phyloP scores from a whole-genome alignment of 106 monocot species.

The Chionographis japonica region DNA sequence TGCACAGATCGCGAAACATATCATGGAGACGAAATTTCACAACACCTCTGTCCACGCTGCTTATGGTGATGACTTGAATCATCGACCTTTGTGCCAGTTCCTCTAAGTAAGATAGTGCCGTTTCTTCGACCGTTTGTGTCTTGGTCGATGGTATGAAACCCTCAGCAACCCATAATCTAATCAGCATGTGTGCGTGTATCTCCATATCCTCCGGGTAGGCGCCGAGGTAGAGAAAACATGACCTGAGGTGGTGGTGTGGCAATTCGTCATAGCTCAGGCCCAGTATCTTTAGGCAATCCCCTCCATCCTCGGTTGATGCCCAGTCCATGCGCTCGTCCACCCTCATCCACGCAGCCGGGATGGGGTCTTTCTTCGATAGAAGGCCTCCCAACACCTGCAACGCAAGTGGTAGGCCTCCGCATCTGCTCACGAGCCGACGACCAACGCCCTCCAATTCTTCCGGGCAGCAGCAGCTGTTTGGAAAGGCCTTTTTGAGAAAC shows the following conservation, averaged over 20 bases:
- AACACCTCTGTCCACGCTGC: too few species aligned
- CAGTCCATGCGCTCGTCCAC: slow-evolving; percentile 3
- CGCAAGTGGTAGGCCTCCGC: slow-evolving; percentile 24
- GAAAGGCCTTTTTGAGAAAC: slow-evolving; percentile 19
- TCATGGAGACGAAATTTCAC: too few species aligned
- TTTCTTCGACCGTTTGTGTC: background rate
- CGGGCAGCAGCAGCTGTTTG: background rate
- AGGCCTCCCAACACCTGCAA: slow-evolving; percentile 23
- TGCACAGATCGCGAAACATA: too few species aligned
- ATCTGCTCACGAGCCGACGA: slow-evolving; percentile 4
- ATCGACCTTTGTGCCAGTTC: slow-evolving; percentile 12
- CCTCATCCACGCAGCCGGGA: slow-evolving; percentile 1
- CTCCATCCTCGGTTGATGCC: background rate
- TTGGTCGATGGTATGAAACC: slow-evolving; percentile 5
- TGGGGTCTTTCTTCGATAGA: slow-evolving; percentile 4
- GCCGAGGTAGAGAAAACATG: slow-evolving; percentile 10
- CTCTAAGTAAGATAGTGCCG: slow-evolving; percentile 6
- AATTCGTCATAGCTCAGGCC: slow-evolving; percentile 9
- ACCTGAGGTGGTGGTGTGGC: slow-evolving; percentile 1
- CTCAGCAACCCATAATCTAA: slow-evolving; percentile 28
- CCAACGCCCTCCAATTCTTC: slow-evolving; percentile 1
- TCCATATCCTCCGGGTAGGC: slow-evolving; percentile 10
- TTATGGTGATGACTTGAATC: background rate
- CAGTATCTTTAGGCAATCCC: slow-evolving; percentile 2
- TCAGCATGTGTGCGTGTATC: background rate